Conservation (phyloP, 1,284 basidiomycete genomes). For the Moniliella sp. region DNA sequence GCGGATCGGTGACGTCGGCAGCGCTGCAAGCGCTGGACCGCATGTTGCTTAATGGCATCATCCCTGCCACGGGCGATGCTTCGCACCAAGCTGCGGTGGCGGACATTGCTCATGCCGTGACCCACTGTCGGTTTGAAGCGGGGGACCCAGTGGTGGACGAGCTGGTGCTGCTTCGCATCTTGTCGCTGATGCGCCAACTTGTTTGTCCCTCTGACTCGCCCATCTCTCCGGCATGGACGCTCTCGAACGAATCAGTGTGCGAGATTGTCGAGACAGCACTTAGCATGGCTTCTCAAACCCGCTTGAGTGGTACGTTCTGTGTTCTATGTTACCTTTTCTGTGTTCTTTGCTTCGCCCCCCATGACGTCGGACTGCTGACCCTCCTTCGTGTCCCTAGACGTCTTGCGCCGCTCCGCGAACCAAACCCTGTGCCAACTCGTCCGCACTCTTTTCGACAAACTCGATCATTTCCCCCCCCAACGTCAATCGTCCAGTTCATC, state of each 20-base stretch:
- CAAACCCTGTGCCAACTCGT: slow-evolving; percentile 75
- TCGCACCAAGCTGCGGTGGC: slow-evolving; percentile 47
- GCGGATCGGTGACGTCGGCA: slow-evolving; percentile 75
- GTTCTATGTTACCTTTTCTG: neutral
- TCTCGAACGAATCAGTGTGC: slow-evolving; percentile 71
- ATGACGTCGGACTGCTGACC: neutral
- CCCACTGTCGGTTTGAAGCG: slow-evolving; percentile 91
- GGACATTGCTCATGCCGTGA: slow-evolving; percentile 67
- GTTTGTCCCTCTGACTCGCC: slow-evolving; percentile 35
- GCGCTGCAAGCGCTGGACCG: slow-evolving; percentile 68
- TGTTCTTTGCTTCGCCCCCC: neutral
- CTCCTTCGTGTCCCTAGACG: slow-evolving; percentile 43
- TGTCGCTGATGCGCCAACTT: slow-evolving; percentile 64
- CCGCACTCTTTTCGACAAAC: slow-evolving; percentile 53
- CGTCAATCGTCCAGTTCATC: too few species aligned
- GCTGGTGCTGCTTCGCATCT: slow-evolving; percentile 72
- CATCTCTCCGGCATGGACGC: slow-evolving; percentile 13
- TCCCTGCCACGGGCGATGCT: slow-evolving; percentile 31
- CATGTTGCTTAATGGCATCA: slow-evolving; percentile 58
- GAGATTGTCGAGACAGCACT: slow-evolving; percentile 95
- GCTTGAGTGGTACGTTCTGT: slow-evolving; percentile 55
- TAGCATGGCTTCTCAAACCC: slow-evolving; percentile 87
- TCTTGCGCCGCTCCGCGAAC: slow-evolving; percentile 73
- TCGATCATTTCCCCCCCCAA: slow-evolving; percentile 46
- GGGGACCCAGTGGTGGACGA: slow-evolving; percentile 58